These are phyloP conservation scores for Silene latifolia DNA, from an alignment of 148 eudicot genomes.

Conservation along the genomic window DNA sequence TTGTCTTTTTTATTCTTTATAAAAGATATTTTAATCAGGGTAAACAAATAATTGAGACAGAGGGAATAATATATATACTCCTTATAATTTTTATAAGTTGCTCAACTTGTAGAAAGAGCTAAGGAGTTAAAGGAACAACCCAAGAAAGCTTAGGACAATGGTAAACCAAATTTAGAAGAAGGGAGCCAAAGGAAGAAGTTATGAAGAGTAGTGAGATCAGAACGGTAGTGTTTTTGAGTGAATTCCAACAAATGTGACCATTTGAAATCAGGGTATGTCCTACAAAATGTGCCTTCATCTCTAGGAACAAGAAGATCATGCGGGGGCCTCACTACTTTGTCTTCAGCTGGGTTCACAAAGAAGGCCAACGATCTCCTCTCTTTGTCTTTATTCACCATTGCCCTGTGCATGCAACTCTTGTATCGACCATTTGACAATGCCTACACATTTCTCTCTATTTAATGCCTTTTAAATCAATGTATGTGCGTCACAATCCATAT, in stretches of 20 bases:
- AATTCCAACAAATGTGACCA: constrained; percentile 42
- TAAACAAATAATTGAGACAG: too few relatives aligned
- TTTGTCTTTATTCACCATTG: constrained; percentile 39
- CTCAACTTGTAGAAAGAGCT: neutral
- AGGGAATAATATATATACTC: too few relatives aligned
- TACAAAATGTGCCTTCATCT: constrained; percentile 18
- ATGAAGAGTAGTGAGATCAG: constrained; percentile 41
- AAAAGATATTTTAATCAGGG: too few relatives aligned
- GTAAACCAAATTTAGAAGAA: constrained; percentile 12
- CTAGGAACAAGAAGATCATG: constrained; percentile 22
- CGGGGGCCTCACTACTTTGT: constrained; percentile 47
- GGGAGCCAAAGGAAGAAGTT: constrained; percentile 36
- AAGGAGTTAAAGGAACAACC: neutral
- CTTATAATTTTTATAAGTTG: too few relatives aligned
- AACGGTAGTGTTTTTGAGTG: constrained; percentile 44
- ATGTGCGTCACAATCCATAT: too few relatives aligned
- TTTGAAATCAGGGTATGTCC: constrained; percentile 46
- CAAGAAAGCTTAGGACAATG: neutral
- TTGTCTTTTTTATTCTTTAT: too few relatives aligned
- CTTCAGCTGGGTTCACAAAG: constrained; percentile 40
- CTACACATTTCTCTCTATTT: constrained; percentile 11
- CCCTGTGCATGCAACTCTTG: constrained; percentile 53
- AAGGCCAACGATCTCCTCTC: constrained; percentile 38
- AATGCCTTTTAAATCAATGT: too few relatives aligned
- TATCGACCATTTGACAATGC: constrained; percentile 42